Evolutionary conservation across 805 yeast species (phyloP), one percentile per base, ranked within the genome.

Genomic region (Kluyveromyces wickerhamii): DNA sequence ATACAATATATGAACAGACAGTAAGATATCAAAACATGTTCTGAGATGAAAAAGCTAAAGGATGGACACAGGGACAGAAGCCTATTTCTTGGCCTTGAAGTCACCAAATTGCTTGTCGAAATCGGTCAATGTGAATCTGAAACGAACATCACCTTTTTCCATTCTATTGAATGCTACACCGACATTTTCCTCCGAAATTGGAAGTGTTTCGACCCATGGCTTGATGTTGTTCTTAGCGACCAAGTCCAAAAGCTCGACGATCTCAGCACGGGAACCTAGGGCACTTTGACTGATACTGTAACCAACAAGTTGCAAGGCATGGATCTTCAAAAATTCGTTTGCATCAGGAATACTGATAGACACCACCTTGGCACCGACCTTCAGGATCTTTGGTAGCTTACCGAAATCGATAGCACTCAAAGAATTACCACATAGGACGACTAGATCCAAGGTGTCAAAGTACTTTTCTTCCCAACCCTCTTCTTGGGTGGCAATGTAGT

Each of bases 401-500:
- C 57, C 55, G 33, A 70, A 53, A 33, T 62, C 62, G 35, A 69
- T 54, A 22, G 49, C 67, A 9, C 59, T 45, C 5, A 65, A 54
- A 9, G 69, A 60, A 15, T 66, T 52, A 23, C 74, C 75, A 57
- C 76, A 69, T 44, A 66, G 63, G 25, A 74, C 59, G 27, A 73
- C 52, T 17, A 71, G 48, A 52, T 74, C 77, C 31, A 72, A 61
- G 5, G 49, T 45, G 41, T 61, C 65, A 8, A 37, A 43, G 24
- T 54, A 45, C 24, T 53, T 45, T 5, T 27, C 37, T 7, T 44
- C 43, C 72, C 76, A 73, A 48, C 55, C 39, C 47, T 67, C 51
- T 44, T 70, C 77, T 23, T 55, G 59, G 6, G 81, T 75, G 22
- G 83, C 77, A 44, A 75, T 48, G 48, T 63, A 72, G 10, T 60